Evolutionary conservation across 148 eudicot species (phyloP).

Genomic region (Camellia granthamiana): DNA sequence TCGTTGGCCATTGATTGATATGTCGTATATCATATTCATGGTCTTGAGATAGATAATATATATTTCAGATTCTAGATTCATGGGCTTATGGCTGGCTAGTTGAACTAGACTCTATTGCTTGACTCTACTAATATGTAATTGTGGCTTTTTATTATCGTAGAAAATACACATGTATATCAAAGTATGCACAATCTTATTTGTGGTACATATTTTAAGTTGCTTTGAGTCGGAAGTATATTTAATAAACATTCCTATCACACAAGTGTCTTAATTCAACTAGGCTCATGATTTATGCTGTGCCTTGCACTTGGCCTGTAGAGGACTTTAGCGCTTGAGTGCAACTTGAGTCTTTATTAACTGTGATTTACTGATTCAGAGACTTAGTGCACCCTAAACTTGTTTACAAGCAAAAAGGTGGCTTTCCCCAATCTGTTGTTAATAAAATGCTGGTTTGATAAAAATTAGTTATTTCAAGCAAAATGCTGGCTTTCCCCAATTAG

Average conservation of each 20-base stretch:
- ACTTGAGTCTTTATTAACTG: not conserved
- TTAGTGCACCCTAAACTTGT: not conserved
- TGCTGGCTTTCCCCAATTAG: no score
- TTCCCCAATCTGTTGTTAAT: not conserved
- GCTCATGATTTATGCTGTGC: not conserved
- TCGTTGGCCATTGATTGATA: not conserved
- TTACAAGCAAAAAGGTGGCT: no score
- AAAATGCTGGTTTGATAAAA: not conserved
- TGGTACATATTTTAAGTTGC: not conserved
- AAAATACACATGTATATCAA: not conserved
- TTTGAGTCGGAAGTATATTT: not conserved
- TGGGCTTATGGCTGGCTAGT: not conserved
- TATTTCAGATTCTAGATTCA: conserved; percentile 5
- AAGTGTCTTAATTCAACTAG: not conserved
- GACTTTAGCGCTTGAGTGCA: not conserved
- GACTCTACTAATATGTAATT: not conserved
- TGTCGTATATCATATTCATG: not conserved
- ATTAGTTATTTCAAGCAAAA: no score
- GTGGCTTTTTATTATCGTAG: not conserved
- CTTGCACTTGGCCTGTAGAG: not conserved
- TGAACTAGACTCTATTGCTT: conserved; percentile 7
- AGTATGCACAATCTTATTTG: not conserved
- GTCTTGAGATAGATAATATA: no score
- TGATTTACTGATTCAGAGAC: not conserved
- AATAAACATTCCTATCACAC: not conserved